Evolutionary conservation across 306 rosid species (phyloP).

Genomic region (Prinsepia uniflora): DNA sequence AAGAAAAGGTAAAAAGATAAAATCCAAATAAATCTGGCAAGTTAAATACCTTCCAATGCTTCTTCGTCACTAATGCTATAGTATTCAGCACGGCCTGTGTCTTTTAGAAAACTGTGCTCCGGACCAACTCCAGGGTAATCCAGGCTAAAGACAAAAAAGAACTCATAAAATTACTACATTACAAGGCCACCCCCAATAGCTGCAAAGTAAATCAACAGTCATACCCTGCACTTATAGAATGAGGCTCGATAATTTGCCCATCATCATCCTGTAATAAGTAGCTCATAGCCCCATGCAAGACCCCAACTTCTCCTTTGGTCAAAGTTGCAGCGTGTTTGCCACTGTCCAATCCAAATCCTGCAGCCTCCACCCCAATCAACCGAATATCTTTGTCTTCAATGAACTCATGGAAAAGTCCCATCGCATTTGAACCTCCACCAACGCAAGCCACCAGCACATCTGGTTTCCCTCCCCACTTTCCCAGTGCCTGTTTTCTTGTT

Average conservation of each 20-base stretch:
- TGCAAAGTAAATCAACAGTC: constrained; percentile 14
- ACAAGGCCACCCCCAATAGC: neutral
- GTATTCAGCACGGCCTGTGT: constrained; percentile 82
- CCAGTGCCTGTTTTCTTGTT: constrained; percentile 89
- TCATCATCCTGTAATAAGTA: constrained; percentile 92
- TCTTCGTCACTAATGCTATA: constrained; percentile 76
- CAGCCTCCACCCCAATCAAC: constrained; percentile 92
- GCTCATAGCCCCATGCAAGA: constrained; percentile 98
- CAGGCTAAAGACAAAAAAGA: constrained; percentile 50
- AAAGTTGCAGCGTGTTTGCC: constrained; percentile 98
- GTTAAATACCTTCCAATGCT: constrained; percentile 80
- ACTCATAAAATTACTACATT: constrained; percentile 15
- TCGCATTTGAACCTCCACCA: constrained; percentile 98
- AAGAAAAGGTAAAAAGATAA: neutral
- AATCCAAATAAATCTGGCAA: neutral
- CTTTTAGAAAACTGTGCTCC: constrained; percentile 91
- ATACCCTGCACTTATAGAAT: constrained; percentile 97
- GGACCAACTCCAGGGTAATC: constrained; percentile 99
- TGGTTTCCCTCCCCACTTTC: constrained; percentile 96
- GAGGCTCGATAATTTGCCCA: constrained; percentile 95
- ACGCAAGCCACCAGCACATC: constrained; percentile 87
- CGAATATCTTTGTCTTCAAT: constrained; percentile 71
- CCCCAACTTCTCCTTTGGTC: constrained; percentile 85
- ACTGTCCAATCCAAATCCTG: constrained; percentile 87
- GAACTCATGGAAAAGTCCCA: constrained; percentile 89